These are phyloP conservation scores for Cercospora sp. DNA, from an alignment of 2,329 filamentous ascomycete genomes.

Conservation along the genomic window DNA sequence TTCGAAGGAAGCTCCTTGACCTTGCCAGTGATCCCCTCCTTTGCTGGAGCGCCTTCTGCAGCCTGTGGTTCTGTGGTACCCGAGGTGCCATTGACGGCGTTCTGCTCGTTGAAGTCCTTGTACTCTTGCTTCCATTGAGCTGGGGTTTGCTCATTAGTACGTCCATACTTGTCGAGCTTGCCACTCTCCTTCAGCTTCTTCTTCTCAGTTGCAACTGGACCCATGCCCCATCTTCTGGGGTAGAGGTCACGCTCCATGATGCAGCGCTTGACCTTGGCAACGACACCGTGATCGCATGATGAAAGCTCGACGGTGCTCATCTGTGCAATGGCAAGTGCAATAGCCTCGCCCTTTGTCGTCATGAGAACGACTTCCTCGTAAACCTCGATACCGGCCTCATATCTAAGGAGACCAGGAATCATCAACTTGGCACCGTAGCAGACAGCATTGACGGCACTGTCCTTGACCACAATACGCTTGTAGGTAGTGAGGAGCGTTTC, in stretches of 20 bases:
- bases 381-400: slow-evolving; percentile 87
- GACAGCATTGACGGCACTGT: slow-evolving; percentile 92
- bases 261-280: slow-evolving; percentile 98
- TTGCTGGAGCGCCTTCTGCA: slow-evolving; percentile 38
- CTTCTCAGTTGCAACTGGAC: slow-evolving; percentile 91
- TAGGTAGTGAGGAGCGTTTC: slow-evolving; percentile 90
- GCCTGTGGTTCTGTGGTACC: slow-evolving; percentile 34
- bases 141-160: slow-evolving; percentile 87
- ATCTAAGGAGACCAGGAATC: slow-evolving; percentile 92
- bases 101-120: slow-evolving; percentile 74
- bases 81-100: slow-evolving; percentile 26
- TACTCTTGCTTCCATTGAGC: slow-evolving; percentile 91
- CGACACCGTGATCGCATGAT: slow-evolving; percentile 94
- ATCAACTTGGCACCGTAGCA: slow-evolving; percentile 99
- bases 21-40: slow-evolving; percentile 39
- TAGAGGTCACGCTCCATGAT: slow-evolving; percentile 99
- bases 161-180: slow-evolving; percentile 97
- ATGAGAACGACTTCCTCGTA: slow-evolving; percentile 97
- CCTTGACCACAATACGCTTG: slow-evolving; percentile 98
- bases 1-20: slow-evolving; percentile 44
- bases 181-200: slow-evolving; percentile 99
- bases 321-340: slow-evolving; percentile 91
- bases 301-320: slow-evolving; percentile 98
- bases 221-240: slow-evolving; percentile 93
- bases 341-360: slow-evolving; percentile 98